Evolutionary conservation across 2,329 filamentous ascomycete species (phyloP).

Genomic region (Aspergillus pseudoglaucus): DNA sequence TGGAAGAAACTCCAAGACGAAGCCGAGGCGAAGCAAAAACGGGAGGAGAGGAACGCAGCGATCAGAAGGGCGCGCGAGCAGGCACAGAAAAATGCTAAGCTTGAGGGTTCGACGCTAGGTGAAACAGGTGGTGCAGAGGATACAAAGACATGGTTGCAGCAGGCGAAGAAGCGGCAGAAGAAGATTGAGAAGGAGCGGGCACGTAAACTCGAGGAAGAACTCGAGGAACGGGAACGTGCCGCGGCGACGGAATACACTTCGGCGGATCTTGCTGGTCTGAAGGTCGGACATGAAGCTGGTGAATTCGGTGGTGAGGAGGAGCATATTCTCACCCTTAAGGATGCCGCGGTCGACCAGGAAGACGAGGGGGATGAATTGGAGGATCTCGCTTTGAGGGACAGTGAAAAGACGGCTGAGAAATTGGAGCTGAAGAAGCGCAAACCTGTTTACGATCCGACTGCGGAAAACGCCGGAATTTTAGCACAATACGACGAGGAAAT

Average conservation of each 20-base stretch:
- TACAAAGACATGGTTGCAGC: conserved; percentile 78
- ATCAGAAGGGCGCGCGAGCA: conserved; percentile 83
- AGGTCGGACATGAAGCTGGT: conserved; percentile 79
- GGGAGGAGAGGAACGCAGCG: conserved; percentile 72
- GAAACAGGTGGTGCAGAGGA: conserved; percentile 66
- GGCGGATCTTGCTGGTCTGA: conserved; percentile 80
- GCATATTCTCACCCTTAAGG: conserved; percentile 90
- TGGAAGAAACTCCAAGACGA: conserved; percentile 62
- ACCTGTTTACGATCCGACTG: conserved; percentile 78
- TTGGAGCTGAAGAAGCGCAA: conserved; percentile 86
- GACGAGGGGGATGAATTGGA: conserved; percentile 81
- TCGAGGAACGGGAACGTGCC: conserved; percentile 61
- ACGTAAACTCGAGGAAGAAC: conserved; percentile 64
- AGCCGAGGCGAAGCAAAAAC: conserved; percentile 62
- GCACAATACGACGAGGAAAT: conserved; percentile 96
- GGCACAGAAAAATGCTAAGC: conserved; percentile 65
- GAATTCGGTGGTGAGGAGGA: conserved; percentile 74
- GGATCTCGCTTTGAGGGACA: conserved; percentile 36
- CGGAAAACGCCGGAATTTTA: conserved; percentile 63
- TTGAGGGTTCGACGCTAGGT: conserved; percentile 79
- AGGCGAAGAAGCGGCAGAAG: conserved; percentile 89
- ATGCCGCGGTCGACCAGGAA: conserved; percentile 76
- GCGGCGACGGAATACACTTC: conserved; percentile 71
- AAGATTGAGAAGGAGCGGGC: conserved; percentile 72
- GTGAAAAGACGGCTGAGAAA: conserved; percentile 51